phyloP scores from a whole-genome alignment of 148 eudicot genomes.

The Nyssa sinensis region DNA sequence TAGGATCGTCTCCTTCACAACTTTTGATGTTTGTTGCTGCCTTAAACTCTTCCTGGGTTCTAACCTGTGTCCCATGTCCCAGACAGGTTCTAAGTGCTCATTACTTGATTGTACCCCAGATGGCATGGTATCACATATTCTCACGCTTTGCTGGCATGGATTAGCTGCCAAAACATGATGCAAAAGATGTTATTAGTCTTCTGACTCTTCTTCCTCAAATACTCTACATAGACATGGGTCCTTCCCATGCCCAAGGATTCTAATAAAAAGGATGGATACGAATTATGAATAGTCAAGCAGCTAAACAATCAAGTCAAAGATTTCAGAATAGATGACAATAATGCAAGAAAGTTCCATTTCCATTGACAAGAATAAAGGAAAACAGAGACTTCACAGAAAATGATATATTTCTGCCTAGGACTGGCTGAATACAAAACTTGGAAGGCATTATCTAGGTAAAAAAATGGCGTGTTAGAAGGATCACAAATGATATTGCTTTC shows the following conservation, averaged over 20 bases:
- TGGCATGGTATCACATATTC: slow-evolving; percentile 29
- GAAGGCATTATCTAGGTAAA: neutral
- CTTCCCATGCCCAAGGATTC: neutral
- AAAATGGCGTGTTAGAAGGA: neutral
- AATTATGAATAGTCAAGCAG: neutral
- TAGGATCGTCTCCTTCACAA: slow-evolving; percentile 37
- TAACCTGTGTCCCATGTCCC: slow-evolving; percentile 25
- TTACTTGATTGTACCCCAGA: slow-evolving; percentile 23
- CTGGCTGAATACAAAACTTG: neutral
- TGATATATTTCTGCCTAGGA: neutral
- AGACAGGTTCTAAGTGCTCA: slow-evolving; percentile 17
- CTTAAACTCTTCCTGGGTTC: slow-evolving; percentile 38
- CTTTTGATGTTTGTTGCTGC: slow-evolving; percentile 33
- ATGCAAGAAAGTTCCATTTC: neutral
- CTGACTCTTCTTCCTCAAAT: slow-evolving; percentile 26
- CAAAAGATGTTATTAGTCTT: slow-evolving; percentile 28
- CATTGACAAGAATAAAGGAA: neutral
- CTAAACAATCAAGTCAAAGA: neutral
- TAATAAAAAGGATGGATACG: neutral
- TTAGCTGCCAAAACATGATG: slow-evolving; percentile 2
- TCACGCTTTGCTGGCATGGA: neutral
- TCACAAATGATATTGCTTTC: neutral
- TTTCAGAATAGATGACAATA: neutral
- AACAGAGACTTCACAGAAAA: neutral
- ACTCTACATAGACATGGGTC: neutral